Evolutionary conservation across 345 rosid genomes (phyloP).

Genomic region (Melaleuca alternifolia): DNA sequence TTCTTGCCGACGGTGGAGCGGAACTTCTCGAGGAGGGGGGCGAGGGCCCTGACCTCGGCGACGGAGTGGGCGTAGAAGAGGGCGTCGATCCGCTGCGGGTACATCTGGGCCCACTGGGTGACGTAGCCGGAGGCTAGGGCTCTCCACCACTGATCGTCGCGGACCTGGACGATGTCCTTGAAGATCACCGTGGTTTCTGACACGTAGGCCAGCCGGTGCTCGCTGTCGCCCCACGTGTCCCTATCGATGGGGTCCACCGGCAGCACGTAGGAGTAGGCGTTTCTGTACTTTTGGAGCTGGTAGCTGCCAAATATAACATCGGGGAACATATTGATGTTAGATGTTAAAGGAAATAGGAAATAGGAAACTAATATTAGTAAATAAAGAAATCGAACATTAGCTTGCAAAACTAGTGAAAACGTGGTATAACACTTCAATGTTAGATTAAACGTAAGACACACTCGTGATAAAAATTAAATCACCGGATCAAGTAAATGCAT

Average conservation of each 20-base stretch:
- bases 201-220: slow-evolving; percentile 89
- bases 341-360: no score
- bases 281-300: slow-evolving; percentile 95
- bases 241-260: slow-evolving; percentile 82
- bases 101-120: slow-evolving; percentile 96
- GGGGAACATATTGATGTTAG: not conserved
- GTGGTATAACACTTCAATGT: not conserved
- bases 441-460: not conserved
- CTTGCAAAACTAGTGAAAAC: not conserved
- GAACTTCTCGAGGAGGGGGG: slow-evolving; percentile 78
- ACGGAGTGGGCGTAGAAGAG: slow-evolving; percentile 82
- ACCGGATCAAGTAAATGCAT: not conserved
- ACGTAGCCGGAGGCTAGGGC: slow-evolving; percentile 77
- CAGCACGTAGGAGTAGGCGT: slow-evolving; percentile 83
- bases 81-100: slow-evolving; percentile 91
- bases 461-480: not conserved
- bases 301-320: slow-evolving; percentile 38
- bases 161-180: slow-evolving; percentile 83
- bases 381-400: not conserved
- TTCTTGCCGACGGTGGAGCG: slow-evolving; percentile 77
- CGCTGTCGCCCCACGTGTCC: slow-evolving; percentile 99
- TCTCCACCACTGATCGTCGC: slow-evolving; percentile 99
- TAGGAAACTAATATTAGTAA: not conserved
- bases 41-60: slow-evolving; percentile 60
- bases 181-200: slow-evolving; percentile 95